A percentile compares a stretch with the other conserved stretches of the same genome.
These are phyloP conservation scores for Fraxinus quadrangulata DNA, from an alignment of 257 asterid species.

Conservation along the genomic window DNA sequence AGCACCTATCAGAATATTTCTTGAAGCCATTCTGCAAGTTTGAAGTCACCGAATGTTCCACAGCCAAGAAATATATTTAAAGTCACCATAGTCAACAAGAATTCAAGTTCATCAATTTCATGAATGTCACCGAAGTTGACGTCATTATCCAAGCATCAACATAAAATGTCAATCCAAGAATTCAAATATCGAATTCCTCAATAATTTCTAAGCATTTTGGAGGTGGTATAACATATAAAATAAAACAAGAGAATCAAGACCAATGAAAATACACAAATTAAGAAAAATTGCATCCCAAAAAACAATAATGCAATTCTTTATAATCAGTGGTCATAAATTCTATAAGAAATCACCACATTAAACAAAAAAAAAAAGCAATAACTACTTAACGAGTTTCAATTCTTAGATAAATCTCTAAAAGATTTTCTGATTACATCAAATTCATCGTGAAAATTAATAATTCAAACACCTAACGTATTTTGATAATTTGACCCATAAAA, in stretches of 20 bases:
- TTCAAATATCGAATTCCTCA: not conserved
- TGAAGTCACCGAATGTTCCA: not conserved
- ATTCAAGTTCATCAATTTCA: not conserved
- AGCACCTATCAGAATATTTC: not conserved
- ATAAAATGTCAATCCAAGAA: not conserved
- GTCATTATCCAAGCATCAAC: not conserved
- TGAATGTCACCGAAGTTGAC: not conserved
- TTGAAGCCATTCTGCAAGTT: not conserved
- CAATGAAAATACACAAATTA: not conserved
- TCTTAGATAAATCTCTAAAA: slow-evolving; percentile 15
- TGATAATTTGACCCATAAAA: not conserved
- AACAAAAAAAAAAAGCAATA: not conserved
- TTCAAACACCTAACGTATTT: not conserved
- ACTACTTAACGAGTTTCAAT: slow-evolving; percentile 35
- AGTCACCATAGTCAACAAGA: not conserved
- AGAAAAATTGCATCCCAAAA: not conserved
- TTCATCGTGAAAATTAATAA: slow-evolving; percentile 6
- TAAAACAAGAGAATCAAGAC: not conserved
- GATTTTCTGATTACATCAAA: slow-evolving; percentile 28
- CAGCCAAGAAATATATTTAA: not conserved
- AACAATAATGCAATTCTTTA: slow-evolving; percentile 7
- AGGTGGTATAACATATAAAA: not conserved
- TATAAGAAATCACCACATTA: slow-evolving; percentile 5
- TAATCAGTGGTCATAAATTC: slow-evolving; percentile 6
- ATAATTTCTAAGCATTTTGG: not conserved